Base-by-base conservation (phyloP, 805 yeast species). In the Barnettozyma populi region DNA sequence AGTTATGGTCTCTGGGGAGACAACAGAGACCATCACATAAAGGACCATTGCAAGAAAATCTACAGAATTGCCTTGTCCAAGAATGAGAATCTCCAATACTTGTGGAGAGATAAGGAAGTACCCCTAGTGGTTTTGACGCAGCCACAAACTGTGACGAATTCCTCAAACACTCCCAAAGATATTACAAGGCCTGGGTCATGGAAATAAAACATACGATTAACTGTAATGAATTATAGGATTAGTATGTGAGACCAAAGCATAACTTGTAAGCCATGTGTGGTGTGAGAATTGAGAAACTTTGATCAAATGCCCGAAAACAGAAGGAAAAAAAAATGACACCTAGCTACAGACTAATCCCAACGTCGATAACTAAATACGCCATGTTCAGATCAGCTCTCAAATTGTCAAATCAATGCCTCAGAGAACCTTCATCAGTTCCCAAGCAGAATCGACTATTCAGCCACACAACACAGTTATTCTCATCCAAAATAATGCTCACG, bases 401-500 rank as follows among this genome's bases (percentile, higher is more conserved):
- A 11, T 6, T 42, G 25, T 21, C 44, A 21, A n/a, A 3, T 11
- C 24, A 35, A 34, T 16, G 5, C 5, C 2, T 16, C 21, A 24
- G 9, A 24, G 14, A 18, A 11, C 32, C 32, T 13, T 7, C 13
- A 29, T 4, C 16, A 5, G 3, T 7, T 5, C 13, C 16, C 16
- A 29, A 11, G 13, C n/a, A 29, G 3, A 13, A 35, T 16, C 37
- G 41, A 21, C 18, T n/a, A 21, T 37, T 37, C 27, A 21, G 6
- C 31, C 51, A 6, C 16, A 45, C 10, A 19, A 16, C 2, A 1
- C 13, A 3, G 29, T 7, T 16, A 5, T 23, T 24, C 11, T 38
- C 49, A n/a, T 32, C 49, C 11, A 57, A 52, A 25, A 55, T 69
- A 3, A 57, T 56, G 19, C 61, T 84, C 29, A 81, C 84, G 0